Conservation (phyloP, 257 asterid genomes). For the Coffea canephora region DNA sequence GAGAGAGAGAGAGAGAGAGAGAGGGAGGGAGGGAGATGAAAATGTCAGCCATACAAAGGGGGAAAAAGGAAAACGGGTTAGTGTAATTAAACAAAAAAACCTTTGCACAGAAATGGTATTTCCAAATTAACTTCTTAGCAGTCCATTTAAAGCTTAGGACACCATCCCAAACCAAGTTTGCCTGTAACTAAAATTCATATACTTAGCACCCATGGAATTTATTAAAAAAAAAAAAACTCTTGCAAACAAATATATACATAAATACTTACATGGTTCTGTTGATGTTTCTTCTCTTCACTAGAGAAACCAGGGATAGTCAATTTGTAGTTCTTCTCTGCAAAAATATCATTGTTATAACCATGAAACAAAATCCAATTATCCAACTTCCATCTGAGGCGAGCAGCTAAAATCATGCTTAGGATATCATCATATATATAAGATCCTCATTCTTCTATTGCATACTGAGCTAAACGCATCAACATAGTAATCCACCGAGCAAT, state of each 20-base stretch:
- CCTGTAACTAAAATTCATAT: neutral
- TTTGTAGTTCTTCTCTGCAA: slow-evolving; percentile 90
- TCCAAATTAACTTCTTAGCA: neutral
- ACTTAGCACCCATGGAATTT: neutral
- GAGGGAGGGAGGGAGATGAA: neutral
- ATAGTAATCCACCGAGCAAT: neutral
- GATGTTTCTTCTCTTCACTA: slow-evolving; percentile 62
- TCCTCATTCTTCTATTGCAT: neutral
- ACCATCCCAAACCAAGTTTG: neutral
- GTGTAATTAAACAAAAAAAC: neutral
- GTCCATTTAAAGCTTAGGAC: neutral
- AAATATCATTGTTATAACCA: slow-evolving; percentile 27
- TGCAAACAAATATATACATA: slow-evolving; percentile 1
- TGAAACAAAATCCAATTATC: slow-evolving; percentile 11
- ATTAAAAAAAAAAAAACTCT: neutral
- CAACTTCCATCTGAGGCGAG: neutral
- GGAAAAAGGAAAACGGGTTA: neutral
- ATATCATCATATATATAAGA: neutral
- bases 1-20: neutral
- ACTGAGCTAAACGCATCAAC: neutral
- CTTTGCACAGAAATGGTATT: neutral
- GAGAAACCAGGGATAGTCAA: slow-evolving; percentile 85
- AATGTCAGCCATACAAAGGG: neutral
- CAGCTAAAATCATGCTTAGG: neutral
- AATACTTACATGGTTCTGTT: slow-evolving; percentile 52